Base-by-base conservation (phyloP, 176 grass and related monocot genomes). In the Phoenix dactylifera region DNA sequence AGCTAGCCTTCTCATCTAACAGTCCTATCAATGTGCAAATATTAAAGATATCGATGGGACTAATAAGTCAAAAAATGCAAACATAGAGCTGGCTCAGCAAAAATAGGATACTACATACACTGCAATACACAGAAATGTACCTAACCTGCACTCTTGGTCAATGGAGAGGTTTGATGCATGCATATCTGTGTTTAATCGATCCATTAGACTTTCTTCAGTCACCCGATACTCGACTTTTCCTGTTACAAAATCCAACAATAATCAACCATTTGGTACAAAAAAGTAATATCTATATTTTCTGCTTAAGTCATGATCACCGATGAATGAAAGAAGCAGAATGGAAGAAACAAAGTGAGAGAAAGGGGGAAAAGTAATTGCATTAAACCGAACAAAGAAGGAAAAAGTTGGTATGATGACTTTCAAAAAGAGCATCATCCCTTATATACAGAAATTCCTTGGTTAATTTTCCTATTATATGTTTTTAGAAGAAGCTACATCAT, bases 131-230 rank as follows among this genome's bases (percentile, higher is more conserved):
- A 20, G 14, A 23, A 15, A 65, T 50, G 22, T n/a, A 7, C 17
- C 15, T 24, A 22, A 68, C 65, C 65, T 68, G 65, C 65, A 68
- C 22, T 18, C 26, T 5, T 56, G 16, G 7, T 68, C 51, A 68
- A 68, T 68, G 7, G 24, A 35, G 26, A 55, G 52, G 52, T 52
- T 55, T 55, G 65, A 25, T 56, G 65, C n/a, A 55, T 22, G 65
- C 65, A 68, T 68, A 68, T 68, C 65, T 16, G 52, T 44, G 18
- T 56, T 55, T 35, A 68, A 52, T 23, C 26, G 29, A 35, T 56
- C 65, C 26, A 68, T 68, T 19, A 68, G 65, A 35, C 65, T 68
- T 68, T 68, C 5, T 55, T 68, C 65, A 68, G 52, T 68, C 28
- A 55, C 65, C 16, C 51, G 51, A 39, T 22, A 56, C 10, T 18